Conservation (phyloP, 768 basidiomycete species). For the Hericium coralloides region DNA sequence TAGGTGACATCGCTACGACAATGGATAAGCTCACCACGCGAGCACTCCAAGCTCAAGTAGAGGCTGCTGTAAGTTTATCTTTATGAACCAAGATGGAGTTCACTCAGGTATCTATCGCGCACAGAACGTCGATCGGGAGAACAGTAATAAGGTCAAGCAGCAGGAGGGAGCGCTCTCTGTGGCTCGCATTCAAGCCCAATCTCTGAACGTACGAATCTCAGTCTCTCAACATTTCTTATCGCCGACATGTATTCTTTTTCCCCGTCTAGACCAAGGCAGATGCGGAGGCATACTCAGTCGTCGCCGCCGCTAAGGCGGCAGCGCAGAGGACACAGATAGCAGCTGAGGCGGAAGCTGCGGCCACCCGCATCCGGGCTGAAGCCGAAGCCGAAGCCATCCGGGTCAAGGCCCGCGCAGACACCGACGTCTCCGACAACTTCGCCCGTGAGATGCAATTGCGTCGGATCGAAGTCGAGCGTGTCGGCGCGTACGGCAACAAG, state of each 20-base stretch:
- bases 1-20: constrained; percentile 67
- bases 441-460: constrained; percentile 72
- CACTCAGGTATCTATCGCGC: neutral
- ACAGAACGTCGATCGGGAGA: constrained; percentile 79
- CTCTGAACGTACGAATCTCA: constrained; percentile 34
- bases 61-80: constrained; percentile 54
- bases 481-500: constrained; percentile 59
- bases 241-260: neutral
- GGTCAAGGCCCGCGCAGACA: constrained; percentile 57
- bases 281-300: constrained; percentile 63
- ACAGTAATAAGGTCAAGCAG: constrained; percentile 81
- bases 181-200: constrained; percentile 65
- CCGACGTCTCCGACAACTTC: constrained; percentile 49
- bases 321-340: constrained; percentile 60
- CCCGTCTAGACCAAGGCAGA: constrained; percentile 53
- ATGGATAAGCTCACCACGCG: constrained; percentile 84
- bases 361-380: constrained; percentile 63
- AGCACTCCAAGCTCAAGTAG: constrained; percentile 80
- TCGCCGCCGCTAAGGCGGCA: constrained; percentile 66
- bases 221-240: neutral
- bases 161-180: constrained; percentile 75
- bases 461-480: constrained; percentile 52
- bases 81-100: neutral
- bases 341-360: constrained; percentile 71
- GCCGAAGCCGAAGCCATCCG: constrained; percentile 66